Evolutionary conservation across 2,329 filamentous ascomycete genomes (phyloP).

Genomic region (Talaromyces sp.): DNA sequence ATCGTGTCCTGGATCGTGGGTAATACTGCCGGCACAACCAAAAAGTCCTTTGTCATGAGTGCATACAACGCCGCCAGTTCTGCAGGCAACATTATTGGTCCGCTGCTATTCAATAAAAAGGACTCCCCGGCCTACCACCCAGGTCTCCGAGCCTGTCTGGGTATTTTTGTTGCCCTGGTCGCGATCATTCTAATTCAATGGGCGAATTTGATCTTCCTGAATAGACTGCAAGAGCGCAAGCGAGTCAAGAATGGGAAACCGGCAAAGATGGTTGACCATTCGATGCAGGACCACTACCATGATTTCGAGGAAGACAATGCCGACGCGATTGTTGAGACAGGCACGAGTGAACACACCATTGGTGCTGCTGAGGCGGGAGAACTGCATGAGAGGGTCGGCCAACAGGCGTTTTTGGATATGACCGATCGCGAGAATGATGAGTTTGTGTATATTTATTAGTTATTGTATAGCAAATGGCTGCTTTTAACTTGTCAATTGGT

Average conservation of each 20-base stretch:
- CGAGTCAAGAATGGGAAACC: conserved; percentile 57
- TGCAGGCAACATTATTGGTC: conserved; percentile 63
- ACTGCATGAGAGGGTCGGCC: conserved; percentile 32
- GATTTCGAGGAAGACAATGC: conserved; percentile 14
- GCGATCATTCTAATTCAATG: conserved; percentile 51
- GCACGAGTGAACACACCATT: conserved; percentile 11
- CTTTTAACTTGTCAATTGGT: neutral
- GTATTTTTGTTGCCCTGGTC: conserved; percentile 45
- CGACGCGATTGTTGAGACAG: conserved; percentile 19
- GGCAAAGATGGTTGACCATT: conserved; percentile 54
- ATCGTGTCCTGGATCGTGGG: conserved; percentile 64
- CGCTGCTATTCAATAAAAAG: conserved; percentile 53
- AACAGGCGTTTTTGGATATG: conserved; percentile 53
- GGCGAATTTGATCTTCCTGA: conserved; percentile 47
- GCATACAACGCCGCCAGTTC: conserved; percentile 59
- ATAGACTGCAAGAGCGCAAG: conserved; percentile 51
- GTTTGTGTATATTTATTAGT: conserved; percentile 58
- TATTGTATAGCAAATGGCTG: neutral
- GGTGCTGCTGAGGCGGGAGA: neutral
- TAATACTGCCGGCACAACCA: conserved; percentile 63
- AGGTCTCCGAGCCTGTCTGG: conserved; percentile 49
- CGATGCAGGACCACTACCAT: conserved; percentile 54
- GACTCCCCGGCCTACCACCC: conserved; percentile 57
- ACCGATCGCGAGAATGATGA: conserved; percentile 64
- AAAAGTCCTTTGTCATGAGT: conserved; percentile 60